phyloP scores from a whole-genome alignment of 345 rosid species.

The Citrus australasica region DNA sequence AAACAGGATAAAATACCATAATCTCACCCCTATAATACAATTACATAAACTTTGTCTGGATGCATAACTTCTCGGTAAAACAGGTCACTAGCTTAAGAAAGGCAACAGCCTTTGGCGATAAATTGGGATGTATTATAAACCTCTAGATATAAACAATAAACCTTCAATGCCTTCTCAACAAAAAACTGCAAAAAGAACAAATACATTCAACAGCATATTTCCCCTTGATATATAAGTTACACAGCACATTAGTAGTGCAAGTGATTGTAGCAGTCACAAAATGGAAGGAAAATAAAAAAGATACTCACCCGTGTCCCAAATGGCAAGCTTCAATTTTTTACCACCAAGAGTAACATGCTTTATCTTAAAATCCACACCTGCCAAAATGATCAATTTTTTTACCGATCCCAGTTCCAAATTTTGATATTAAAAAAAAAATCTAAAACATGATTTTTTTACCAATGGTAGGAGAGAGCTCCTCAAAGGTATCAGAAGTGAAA shows the following conservation, averaged over 20 bases:
- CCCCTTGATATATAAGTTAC: neutral
- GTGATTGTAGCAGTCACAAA: neutral
- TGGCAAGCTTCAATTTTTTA: constrained; percentile 87
- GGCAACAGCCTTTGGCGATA: neutral
- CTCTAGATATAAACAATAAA: neutral
- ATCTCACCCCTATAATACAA: neutral
- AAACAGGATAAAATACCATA: neutral
- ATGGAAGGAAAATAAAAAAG: neutral
- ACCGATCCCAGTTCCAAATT: neutral
- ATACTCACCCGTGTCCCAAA: constrained; percentile 87
- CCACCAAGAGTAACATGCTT: constrained; percentile 75
- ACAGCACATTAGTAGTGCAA: neutral
- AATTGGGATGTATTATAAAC: neutral
- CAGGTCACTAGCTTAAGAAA: neutral
- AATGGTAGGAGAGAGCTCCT: constrained; percentile 74
- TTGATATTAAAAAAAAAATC: neutral
- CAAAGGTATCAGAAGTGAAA: constrained; percentile 66
- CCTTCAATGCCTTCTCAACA: neutral
- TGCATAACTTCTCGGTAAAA: neutral
- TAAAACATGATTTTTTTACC: constrained; percentile 38
- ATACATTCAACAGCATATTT: neutral
- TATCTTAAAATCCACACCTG: constrained; percentile 95
- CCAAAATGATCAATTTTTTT: neutral
- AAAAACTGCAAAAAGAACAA: neutral
- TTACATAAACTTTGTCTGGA: neutral